These are phyloP conservation scores for Fusarium hainanense DNA, from an alignment of 2,329 filamentous ascomycete species.

Conservation along the genomic window DNA sequence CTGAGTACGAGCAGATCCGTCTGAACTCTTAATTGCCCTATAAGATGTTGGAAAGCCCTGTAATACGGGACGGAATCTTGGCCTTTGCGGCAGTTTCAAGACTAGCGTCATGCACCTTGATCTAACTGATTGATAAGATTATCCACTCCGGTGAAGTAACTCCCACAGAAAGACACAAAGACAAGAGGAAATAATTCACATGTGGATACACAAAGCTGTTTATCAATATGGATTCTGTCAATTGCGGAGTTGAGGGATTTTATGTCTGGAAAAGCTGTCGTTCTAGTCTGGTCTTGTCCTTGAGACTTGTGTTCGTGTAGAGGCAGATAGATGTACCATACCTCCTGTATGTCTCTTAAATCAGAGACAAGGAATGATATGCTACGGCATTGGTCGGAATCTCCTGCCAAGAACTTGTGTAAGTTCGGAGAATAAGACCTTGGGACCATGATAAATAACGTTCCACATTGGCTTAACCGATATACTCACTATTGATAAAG, in stretches of 20 bases:
- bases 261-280: not conserved
- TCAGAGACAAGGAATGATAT: not conserved
- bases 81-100: slow-evolving; percentile 3
- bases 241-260: not conserved
- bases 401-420: not conserved
- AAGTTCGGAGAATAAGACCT: not conserved
- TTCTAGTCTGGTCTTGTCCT: not conserved
- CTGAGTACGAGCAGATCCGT: slow-evolving; percentile 12
- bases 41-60: slow-evolving; percentile 14
- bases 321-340: not conserved
- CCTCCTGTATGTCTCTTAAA: not conserved
- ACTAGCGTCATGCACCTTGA: slow-evolving; percentile 42
- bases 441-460: not conserved
- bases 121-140: slow-evolving; percentile 49
- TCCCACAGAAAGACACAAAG: slow-evolving; percentile 5
- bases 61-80: slow-evolving; percentile 19
- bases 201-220: not conserved
- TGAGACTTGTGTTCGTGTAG: not conserved
- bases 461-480: not conserved
- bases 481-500: not conserved
- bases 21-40: not conserved
- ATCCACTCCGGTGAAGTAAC: slow-evolving; percentile 17
- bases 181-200: not conserved
- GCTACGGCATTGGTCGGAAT: not conserved
- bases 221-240: not conserved